A percentile compares a stretch with the other conserved stretches of the same genome.
phyloP scores from a whole-genome alignment of 163 green algal species.

The Chloromonas sp. region DNA sequence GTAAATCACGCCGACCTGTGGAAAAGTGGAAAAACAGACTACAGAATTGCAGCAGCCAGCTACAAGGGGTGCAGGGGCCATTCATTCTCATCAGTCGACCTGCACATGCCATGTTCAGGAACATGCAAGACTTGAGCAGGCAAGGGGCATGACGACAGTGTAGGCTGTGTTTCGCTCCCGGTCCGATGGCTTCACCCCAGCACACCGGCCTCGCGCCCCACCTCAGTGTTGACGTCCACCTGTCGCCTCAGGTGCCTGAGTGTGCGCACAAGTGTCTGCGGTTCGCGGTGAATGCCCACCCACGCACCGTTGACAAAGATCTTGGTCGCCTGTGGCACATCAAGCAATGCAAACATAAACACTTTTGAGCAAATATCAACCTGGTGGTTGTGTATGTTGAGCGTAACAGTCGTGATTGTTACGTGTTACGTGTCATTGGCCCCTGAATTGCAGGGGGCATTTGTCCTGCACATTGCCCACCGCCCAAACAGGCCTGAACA shows the following conservation, averaged over 20 bases:
- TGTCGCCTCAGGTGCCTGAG: slow-evolving; percentile 78
- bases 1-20: slow-evolving; percentile 82
- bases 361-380: no score
- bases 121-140: not conserved
- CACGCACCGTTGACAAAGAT: slow-evolving; percentile 96
- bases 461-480: no score
- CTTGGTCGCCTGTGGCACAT: slow-evolving; percentile 37
- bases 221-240: slow-evolving; percentile 75
- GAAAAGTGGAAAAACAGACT: not conserved
- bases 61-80: not conserved
- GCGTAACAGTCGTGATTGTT: no score
- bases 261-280: slow-evolving; percentile 77
- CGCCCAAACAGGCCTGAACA: no score
- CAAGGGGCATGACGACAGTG: not conserved
- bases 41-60: not conserved
- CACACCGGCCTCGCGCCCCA: not conserved
- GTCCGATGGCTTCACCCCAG: not conserved
- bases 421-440: no score
- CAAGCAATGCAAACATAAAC: not conserved
- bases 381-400: no score
- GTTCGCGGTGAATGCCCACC: slow-evolving; percentile 89
- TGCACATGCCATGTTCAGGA: no score
- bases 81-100: no score
- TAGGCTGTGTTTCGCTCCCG: not conserved
- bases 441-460: no score